These are phyloP conservation scores for Backusella luteola DNA, from an alignment of 192 early-diverging fungal genomes.

Conservation along the genomic window DNA sequence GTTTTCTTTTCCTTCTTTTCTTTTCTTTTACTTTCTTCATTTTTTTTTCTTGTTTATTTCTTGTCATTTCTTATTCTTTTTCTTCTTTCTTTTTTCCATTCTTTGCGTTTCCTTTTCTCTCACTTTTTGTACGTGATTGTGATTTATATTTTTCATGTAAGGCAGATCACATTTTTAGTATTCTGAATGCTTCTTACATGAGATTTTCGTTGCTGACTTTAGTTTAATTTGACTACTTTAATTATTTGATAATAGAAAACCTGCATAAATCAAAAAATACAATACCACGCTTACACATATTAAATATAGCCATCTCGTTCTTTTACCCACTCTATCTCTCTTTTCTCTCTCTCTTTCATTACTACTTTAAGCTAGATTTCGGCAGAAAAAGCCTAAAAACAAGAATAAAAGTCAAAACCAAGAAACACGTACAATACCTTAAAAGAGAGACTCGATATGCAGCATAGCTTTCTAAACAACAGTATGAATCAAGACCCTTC, in stretches of 20 bases:
- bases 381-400: background rate
- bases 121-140: background rate
- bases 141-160: background rate
- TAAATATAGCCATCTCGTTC: background rate
- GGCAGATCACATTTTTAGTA: background rate
- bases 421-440: background rate
- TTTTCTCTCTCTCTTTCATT: background rate
- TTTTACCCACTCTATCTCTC: background rate
- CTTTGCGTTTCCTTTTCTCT: background rate
- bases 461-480: background rate
- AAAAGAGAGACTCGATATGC: background rate
- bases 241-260: constrained; percentile 3
- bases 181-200: background rate
- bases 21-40: background rate
- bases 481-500: background rate
- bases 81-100: constrained; percentile 1
- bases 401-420: background rate
- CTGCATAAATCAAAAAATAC: background rate
- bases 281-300: background rate
- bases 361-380: background rate
- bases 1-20: background rate
- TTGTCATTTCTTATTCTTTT: background rate
- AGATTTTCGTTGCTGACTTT: background rate
- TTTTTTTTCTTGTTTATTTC: background rate
- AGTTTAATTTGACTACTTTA: background rate